Evolutionary conservation across 768 basidiomycete species (phyloP).

Genomic region (Rhizopogon vinicolor): DNA sequence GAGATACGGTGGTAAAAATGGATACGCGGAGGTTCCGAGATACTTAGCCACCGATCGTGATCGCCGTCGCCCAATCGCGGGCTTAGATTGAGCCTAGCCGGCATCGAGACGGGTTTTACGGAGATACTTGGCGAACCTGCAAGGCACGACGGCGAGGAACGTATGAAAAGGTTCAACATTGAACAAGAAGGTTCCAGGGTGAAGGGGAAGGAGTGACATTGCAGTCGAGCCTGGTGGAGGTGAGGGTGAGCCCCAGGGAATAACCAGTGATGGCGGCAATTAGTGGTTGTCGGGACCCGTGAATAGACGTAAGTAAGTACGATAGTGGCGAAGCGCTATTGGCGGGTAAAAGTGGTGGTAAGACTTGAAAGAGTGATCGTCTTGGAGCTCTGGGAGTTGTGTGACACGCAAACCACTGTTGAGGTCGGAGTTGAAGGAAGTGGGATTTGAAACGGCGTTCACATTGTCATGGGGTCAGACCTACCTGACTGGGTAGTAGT

Average conservation of each 20-base stretch:
- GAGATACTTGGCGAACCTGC: background rate
- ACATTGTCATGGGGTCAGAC: background rate
- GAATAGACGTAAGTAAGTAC: too few species aligned
- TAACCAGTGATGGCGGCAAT: too few species aligned
- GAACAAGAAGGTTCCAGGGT: background rate
- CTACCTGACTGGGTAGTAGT: slow-evolving; percentile 6
- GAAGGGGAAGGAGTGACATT: background rate
- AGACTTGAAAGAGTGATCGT: too few species aligned
- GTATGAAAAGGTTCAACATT: background rate
- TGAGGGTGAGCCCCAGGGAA: too few species aligned
- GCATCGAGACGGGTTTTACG: slow-evolving; percentile 1
- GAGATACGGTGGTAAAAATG: background rate
- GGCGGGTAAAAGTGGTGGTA: too few species aligned
- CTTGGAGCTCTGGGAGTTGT: background rate
- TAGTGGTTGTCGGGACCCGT: too few species aligned
- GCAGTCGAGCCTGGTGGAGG: too few species aligned
- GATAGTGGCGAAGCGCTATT: too few species aligned
- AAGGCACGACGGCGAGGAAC: background rate
- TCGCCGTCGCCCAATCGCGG: background rate
- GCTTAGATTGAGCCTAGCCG: slow-evolving; percentile 3
- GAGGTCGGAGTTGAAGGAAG: slow-evolving; percentile 8
- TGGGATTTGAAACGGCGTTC: slow-evolving; percentile 20
- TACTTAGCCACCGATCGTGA: background rate
- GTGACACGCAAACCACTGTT: background rate
- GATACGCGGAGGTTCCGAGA: background rate